These are phyloP conservation scores for Extremus antarcticus DNA, from an alignment of 495 filamentous ascomycete genomes.

Conservation along the genomic window DNA sequence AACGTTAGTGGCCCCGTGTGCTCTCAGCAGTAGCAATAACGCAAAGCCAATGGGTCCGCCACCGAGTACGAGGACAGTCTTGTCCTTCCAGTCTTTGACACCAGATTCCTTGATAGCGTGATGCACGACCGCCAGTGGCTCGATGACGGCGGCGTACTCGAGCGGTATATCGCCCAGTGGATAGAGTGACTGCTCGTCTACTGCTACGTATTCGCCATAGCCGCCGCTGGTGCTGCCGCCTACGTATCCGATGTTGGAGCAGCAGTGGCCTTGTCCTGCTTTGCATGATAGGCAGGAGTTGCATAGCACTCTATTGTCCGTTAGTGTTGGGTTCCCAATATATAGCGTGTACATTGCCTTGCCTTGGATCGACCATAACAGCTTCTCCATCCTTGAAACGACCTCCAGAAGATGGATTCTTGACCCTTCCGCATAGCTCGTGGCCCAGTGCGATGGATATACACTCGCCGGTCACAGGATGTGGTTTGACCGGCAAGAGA, in stretches of 20 bases:
- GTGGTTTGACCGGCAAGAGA: constrained; percentile 15
- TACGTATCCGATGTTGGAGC: background rate
- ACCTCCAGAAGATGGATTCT: background rate
- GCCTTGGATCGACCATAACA: constrained; percentile 20
- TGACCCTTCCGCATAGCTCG: constrained; percentile 18
- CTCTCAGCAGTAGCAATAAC: constrained; percentile 11
- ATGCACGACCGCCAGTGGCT: constrained; percentile 18
- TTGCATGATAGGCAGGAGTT: constrained; percentile 10
- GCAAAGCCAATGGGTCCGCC: constrained; percentile 21
- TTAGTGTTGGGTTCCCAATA: background rate
- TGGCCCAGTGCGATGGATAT: constrained; percentile 18
- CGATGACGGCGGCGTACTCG: constrained; percentile 17
- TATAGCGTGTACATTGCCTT: background rate
- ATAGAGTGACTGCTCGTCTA: background rate
- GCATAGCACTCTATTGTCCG: background rate
- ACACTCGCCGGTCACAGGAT: constrained; percentile 11
- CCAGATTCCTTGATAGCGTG: constrained; percentile 8
- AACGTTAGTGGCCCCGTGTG: constrained; percentile 14
- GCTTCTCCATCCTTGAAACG: constrained; percentile 7
- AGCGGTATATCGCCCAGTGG: constrained; percentile 13
- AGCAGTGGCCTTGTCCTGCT: constrained; percentile 3
- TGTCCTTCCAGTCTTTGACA: constrained; percentile 3
- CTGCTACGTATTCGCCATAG: background rate
- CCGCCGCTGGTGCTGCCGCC: background rate
- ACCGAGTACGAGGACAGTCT: constrained; percentile 16